Base-by-base conservation (phyloP, 805 yeast genomes). In the Saccharomycopsis synnaedendra region DNA sequence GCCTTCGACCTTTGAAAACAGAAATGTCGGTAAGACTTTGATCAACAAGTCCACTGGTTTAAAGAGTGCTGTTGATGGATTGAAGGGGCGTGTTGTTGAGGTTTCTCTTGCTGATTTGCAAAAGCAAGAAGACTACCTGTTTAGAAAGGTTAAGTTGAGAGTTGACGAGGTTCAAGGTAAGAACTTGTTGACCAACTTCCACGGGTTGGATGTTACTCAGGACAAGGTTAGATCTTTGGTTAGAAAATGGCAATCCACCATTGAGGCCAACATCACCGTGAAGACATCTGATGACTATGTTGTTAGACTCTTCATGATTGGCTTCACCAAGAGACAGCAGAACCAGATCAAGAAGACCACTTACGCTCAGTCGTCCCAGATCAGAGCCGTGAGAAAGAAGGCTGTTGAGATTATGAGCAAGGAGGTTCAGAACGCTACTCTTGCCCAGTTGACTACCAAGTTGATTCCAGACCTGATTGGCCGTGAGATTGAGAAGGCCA, bases 81-180 rank as follows among this genome's bases (percentile, higher is more conserved):
- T 90, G 69, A 90, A 88, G 77, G 97, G 97, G 67, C 88, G 97
- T 75, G 85, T 90, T 62, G 82, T 90, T 62, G 97, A 90, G 75
- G 88, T 89, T 60, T 82, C 87, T 60, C 80, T 90, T 61, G 97
- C 97, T 64, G 97, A 90, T 74, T 81, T 90, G 68, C 97, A 90
- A 78, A 95, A 95, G 67, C 86, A 94, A 66, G 97, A 90, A 79
- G 97, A 90, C 77, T 95, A 89, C 81, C 82, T 97, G 58, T 84
- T 82, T 86, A 90, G 95, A 82, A 88, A 90, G 78, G 76, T 90
- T 69, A 86, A 84, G 75, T 85, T 90, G 75, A 88, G 97, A 78
- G 95, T 90, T 64, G 97, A 89, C 67, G 97, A 90, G 77, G 96
- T 89, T 63, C 96, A 90, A 78, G 97, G 97, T 76, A 86, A 87